A percentile compares a stretch with the other conserved stretches of the same genome.
Evolutionary conservation across 495 filamentous ascomycete species (phyloP).

Genomic region (Immersiella caudata): DNA sequence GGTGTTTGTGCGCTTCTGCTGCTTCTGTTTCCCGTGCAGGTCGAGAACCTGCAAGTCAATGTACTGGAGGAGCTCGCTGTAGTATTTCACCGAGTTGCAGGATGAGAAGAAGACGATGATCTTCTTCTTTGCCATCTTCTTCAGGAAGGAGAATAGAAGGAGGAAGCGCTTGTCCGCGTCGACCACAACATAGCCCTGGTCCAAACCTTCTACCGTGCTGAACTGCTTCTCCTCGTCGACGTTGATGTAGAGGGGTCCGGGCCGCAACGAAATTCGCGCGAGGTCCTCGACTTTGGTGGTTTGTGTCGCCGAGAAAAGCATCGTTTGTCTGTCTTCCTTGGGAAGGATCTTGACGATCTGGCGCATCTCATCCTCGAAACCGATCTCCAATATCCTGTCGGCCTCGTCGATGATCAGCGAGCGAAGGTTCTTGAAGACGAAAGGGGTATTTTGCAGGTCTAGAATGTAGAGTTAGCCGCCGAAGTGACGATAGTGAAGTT

Average conservation of each 20-base stretch:
- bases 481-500: neutral
- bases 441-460: conserved; percentile 87
- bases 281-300: conserved; percentile 98
- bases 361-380: conserved; percentile 98
- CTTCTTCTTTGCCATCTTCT: conserved; percentile 88
- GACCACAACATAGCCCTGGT: conserved; percentile 94
- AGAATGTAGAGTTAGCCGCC: conserved; percentile 11
- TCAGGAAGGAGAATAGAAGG: conserved; percentile 93
- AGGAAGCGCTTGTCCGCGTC: conserved; percentile 93
- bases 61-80: conserved; percentile 91
- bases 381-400: conserved; percentile 91
- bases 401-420: conserved; percentile 89
- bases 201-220: conserved; percentile 83
- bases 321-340: conserved; percentile 85
- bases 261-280: conserved; percentile 86
- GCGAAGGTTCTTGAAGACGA: conserved; percentile 86
- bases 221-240: conserved; percentile 62
- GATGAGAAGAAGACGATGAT: conserved; percentile 96
- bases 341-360: conserved; percentile 97
- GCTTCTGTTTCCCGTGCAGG: conserved; percentile 92
- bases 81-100: conserved; percentile 93
- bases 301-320: conserved; percentile 97
- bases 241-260: conserved; percentile 95
- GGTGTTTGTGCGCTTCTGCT: conserved; percentile 94
- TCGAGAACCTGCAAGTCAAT: conserved; percentile 93